Base-by-base conservation (phyloP, 805 yeast genomes). In the Kregervanrija fluxuum region DNA sequence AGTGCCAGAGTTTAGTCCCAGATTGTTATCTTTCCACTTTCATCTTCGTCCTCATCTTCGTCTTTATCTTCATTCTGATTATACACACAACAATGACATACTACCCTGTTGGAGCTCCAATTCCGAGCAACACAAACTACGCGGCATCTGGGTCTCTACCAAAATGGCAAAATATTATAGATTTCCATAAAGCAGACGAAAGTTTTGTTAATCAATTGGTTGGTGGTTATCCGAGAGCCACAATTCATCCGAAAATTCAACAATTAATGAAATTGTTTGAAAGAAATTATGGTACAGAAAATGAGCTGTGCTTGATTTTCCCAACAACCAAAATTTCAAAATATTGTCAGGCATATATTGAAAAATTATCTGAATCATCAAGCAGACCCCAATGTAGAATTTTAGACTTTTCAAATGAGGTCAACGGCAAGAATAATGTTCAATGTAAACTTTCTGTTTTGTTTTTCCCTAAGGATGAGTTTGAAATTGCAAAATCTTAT, bases 91-190 rank as follows among this genome's bases (percentile, higher is more conserved):
- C 28, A 22, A 22, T 22, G 28, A 6, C 55, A 41, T 65, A 66
- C 4, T 68, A 77, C 57, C 68, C 66, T 35, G 75, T 88, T 13
- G 97, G 97, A 3, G 83, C 76, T 13, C 79, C 96, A 2, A 90
- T 93, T 47, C 97, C 99, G 3, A 82, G 85, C 48, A 82, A 87
- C 60, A 83, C 95, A 0, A 80, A 83, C 3, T 98, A 93, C 63
- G 96, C 97, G 0, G 96, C 91, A 1, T 86, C 96, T 11, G 97
- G 91, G 38, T 85, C 95, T 2, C 71, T 91, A 31, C 99, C 99
- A 8, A 85, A 96, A 0, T 93, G 98, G 99, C 84, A 79, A 40
- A 88, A 95, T 38, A 87, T 84, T 4, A 85, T 93, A 1, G 96
- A 87, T 3, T 93, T 93, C 57, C 96, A 89, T 60, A 93, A 86